These are phyloP conservation scores for Cladosporium oxysporum DNA, from an alignment of 2,329 filamentous ascomycete species.

Conservation along the genomic window DNA sequence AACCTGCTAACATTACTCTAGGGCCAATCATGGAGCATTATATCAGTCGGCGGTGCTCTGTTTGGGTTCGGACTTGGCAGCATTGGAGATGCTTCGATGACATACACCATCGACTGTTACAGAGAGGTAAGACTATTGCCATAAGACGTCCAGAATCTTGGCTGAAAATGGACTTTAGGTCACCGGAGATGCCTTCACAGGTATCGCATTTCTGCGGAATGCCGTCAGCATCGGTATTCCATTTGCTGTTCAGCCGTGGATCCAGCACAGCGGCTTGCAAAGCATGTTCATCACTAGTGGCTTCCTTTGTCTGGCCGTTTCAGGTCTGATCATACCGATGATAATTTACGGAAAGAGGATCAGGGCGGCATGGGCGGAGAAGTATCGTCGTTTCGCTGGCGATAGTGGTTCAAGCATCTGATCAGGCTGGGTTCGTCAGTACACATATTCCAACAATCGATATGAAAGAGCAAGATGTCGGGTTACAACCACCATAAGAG, in stretches of 20 bases:
- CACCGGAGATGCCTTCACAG: background rate
- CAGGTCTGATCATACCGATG: background rate
- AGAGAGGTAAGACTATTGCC: constrained; percentile 17
- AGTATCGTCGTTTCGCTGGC: background rate
- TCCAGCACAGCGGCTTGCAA: constrained; percentile 20
- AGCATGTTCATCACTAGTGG: constrained; percentile 22
- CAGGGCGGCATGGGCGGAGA: background rate
- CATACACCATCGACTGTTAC: constrained; percentile 29
- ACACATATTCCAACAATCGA: background rate
- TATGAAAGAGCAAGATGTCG: background rate
- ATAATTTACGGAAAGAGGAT: background rate
- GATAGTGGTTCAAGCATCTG: background rate
- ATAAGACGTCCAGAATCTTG: background rate
- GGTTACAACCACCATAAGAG: background rate
- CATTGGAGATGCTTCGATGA: constrained; percentile 23
- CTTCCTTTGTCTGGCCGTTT: background rate
- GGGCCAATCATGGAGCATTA: background rate
- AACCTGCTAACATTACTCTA: background rate
- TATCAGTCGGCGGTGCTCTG: constrained; percentile 14
- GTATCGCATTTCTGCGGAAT: constrained; percentile 23
- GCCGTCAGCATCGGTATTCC: constrained; percentile 27
- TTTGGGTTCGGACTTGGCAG: constrained; percentile 25
- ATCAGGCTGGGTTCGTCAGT: background rate
- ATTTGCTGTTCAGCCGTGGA: constrained; percentile 23
- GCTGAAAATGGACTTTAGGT: background rate